Conservation (phyloP, 805 yeast species). For the Diddensiella transvaalensis region DNA sequence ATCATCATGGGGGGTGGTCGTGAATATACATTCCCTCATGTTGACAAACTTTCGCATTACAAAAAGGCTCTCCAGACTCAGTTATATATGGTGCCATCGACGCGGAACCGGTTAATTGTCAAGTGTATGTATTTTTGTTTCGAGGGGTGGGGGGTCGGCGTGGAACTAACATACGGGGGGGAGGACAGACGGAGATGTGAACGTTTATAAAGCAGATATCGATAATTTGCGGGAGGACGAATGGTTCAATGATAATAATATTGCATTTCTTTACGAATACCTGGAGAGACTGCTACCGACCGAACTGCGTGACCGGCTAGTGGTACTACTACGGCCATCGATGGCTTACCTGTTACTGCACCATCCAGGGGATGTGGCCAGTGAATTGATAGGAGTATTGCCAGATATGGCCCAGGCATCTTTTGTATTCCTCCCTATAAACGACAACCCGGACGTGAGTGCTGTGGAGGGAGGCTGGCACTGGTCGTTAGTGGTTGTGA, state of each 20-base stretch:
- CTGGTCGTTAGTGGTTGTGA: constrained; percentile 65
- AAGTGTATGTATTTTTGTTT: constrained; percentile 3
- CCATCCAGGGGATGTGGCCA: constrained; percentile 8
- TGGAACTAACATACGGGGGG: background rate
- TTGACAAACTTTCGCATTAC: background rate
- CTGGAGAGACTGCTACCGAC: constrained; percentile 36
- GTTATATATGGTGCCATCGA: background rate
- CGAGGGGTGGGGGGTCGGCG: background rate
- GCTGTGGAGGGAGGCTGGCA: constrained; percentile 66
- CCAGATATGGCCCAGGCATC: constrained; percentile 44
- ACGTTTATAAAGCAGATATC: constrained; percentile 57
- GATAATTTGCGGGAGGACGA: constrained; percentile 56
- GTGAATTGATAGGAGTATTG: constrained; percentile 41
- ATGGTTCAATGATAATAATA: constrained; percentile 72
- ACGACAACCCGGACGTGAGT: constrained; percentile 54
- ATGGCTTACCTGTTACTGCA: constrained; percentile 59
- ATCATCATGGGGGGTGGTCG: background rate
- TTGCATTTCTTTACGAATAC: constrained; percentile 59
- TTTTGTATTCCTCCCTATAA: constrained; percentile 64
- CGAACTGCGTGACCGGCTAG: constrained; percentile 21
- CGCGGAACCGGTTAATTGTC: background rate
- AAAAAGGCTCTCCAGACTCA: background rate
- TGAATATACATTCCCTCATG: background rate
- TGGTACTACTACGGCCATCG: constrained; percentile 52
- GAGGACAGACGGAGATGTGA: constrained; percentile 38